Evolutionary conservation across 495 filamentous ascomycete species (phyloP), one percentile per base, ranked within the genome.

Genomic region (Annulohypoxylon stygium): DNA sequence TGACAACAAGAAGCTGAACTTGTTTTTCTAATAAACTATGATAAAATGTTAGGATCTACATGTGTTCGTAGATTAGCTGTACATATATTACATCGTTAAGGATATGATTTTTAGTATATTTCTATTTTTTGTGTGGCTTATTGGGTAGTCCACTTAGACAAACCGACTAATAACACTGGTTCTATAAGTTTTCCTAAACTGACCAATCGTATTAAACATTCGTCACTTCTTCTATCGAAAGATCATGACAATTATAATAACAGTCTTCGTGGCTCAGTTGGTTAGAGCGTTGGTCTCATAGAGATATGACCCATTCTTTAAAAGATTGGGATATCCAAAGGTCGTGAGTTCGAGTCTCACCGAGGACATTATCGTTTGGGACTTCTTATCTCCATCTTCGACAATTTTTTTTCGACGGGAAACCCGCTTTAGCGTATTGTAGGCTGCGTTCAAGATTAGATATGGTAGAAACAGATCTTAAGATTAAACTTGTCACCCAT

Each of bases 301-400:
- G 25, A 64, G 23, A 50, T 67, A 67, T 60, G 54, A 67, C 20
- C 33, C 43, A 41, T n/a, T 30, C 54, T 36, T 36, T 30, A n/a
- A 25, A 25, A 16, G 43, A 51, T 59, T 59, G 20, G 53, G 54
- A 67, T 60, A 67, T 60, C 54, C 54, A 67, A 50, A 58, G 64
- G 54, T 67, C 64, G 43, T 67, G 41, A 67, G 33, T 67, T 30
- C 33, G 43, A 67, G 43, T 33, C 53, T 67, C 43, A 51, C 54
- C 43, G 41, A 51, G 43, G 30, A 39, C 41, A 39, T 57, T 1
- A 25, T 50, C 50, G 7, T 7, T 62, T 23, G 45, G 50, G 25
- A 23, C 9, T 47, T 51, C 41, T 37, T 62, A 48, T 30, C 43
- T 10, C 14, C 26, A 25, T 51, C 37, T 47, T 20, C 26, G 11